Evolutionary conservation across 805 yeast genomes (phyloP).

Genomic region (Candida saitoana): DNA sequence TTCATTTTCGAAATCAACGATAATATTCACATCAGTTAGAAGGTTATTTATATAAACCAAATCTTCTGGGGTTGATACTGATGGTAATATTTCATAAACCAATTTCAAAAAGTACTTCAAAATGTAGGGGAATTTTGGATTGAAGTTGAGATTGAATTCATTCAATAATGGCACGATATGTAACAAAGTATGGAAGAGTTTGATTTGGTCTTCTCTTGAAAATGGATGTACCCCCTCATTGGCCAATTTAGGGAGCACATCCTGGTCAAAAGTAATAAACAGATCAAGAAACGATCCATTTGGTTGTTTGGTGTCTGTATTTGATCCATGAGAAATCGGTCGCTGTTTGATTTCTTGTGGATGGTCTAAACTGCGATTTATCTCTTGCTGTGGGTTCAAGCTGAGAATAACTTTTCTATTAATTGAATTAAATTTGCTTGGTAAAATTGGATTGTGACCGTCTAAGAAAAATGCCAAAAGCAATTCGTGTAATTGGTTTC

Average conservation of each 20-base stretch:
- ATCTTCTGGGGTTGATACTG: conserved; percentile 16
- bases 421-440: conserved; percentile 10
- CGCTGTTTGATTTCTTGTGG: not conserved
- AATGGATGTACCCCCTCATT: conserved; percentile 5
- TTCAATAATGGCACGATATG: conserved; percentile 22
- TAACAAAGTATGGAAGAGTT: conserved; percentile 13
- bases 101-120: conserved; percentile 21
- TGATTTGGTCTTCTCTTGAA: conserved; percentile 13
- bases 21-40: conserved; percentile 15
- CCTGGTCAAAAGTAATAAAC: not conserved
- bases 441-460: conserved; percentile 14
- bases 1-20: conserved; percentile 28
- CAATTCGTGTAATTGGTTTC: not conserved
- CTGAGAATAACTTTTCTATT: conserved; percentile 12
- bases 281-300: not conserved
- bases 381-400: conserved; percentile 16
- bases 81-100: conserved; percentile 18
- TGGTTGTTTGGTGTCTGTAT: not conserved
- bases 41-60: conserved; percentile 19
- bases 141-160: conserved; percentile 24
- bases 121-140: conserved; percentile 17
- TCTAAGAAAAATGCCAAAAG: not conserved
- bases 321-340: not conserved
- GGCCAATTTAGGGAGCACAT: not conserved
- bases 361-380: not conserved